Evolutionary conservation across 768 basidiomycete genomes (phyloP).

Genomic region (Mycena rosella): DNA sequence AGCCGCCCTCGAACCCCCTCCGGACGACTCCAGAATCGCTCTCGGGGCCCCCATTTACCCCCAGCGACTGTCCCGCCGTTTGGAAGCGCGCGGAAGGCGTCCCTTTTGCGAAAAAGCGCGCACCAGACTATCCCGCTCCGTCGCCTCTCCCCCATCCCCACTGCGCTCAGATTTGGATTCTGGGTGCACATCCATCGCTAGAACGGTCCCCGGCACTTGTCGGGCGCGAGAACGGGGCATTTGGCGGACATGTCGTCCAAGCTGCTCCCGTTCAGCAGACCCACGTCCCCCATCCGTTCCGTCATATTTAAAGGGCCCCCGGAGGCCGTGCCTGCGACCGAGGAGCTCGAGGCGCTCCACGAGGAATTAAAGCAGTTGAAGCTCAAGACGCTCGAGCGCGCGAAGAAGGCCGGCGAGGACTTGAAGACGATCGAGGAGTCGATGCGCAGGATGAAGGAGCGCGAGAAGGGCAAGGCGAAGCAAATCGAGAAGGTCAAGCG

Average conservation of each 20-base stretch:
- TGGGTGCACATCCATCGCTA: background rate
- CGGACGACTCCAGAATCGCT: conserved; percentile 1
- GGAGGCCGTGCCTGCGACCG: conserved; percentile 76
- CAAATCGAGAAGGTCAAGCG: conserved; percentile 78
- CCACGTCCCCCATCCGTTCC: conserved; percentile 66
- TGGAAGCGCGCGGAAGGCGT: conserved; percentile 11
- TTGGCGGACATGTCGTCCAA: conserved; percentile 69
- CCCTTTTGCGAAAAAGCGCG: conserved; percentile 23
- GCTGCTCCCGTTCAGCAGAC: conserved; percentile 60
- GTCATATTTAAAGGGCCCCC: conserved; percentile 72
- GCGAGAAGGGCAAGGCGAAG: conserved; percentile 79
- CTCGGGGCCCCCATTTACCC: background rate
- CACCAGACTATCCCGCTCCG: background rate
- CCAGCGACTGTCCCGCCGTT: background rate
- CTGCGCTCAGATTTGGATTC: background rate
- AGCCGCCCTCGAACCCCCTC: background rate
- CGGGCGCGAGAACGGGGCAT: conserved; percentile 33
- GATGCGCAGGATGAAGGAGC: conserved; percentile 82
- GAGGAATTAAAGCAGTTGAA: conserved; percentile 69
- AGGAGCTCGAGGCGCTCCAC: conserved; percentile 77
- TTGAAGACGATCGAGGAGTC: conserved; percentile 80
- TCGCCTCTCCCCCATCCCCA: background rate
- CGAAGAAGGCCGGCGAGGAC: conserved; percentile 83
- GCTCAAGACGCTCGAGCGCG: conserved; percentile 69
- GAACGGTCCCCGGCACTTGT: background rate